Evolutionary conservation across 495 filamentous ascomycete species (phyloP).

Genomic region (Pseudoneurospora amorphoporcata): DNA sequence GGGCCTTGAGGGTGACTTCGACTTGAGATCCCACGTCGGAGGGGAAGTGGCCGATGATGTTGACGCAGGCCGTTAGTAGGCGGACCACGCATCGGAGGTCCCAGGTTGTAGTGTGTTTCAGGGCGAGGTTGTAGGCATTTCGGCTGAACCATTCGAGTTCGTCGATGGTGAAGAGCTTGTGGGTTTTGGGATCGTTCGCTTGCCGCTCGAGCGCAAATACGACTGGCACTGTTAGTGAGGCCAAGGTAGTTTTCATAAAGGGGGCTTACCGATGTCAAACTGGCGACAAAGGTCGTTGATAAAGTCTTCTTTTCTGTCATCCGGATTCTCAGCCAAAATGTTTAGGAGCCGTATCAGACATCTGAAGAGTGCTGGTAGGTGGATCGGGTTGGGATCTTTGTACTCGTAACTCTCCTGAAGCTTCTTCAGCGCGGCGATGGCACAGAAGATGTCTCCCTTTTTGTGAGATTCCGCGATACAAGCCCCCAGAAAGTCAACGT

Average conservation of each 20-base stretch:
- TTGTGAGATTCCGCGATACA: constrained; percentile 69
- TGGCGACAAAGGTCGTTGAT: background rate
- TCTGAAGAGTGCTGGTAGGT: constrained; percentile 59
- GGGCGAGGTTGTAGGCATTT: constrained; percentile 64
- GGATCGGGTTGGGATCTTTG: constrained; percentile 38
- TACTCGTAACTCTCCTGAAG: constrained; percentile 47
- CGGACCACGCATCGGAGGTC: constrained; percentile 39
- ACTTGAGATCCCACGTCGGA: constrained; percentile 30
- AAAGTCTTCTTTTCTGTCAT: constrained; percentile 6
- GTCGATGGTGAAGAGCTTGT: constrained; percentile 39
- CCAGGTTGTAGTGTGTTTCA: constrained; percentile 49
- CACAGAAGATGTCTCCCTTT: constrained; percentile 46
- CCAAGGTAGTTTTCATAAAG: background rate
- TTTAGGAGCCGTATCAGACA: constrained; percentile 51
- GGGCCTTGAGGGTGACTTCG: constrained; percentile 46
- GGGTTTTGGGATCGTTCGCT: constrained; percentile 18
- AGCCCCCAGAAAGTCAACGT: constrained; percentile 57
- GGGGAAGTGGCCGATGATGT: constrained; percentile 52
- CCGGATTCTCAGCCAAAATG: constrained; percentile 37
- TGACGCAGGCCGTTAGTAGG: constrained; percentile 49
- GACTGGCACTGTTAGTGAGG: constrained; percentile 20
- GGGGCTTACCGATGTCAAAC: background rate
- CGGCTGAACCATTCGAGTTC: constrained; percentile 77
- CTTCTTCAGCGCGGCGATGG: constrained; percentile 46
- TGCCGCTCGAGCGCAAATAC: constrained; percentile 37